Base-by-base conservation (phyloP, 2,329 filamentous ascomycete genomes). In the Xylogone sp. region DNA sequence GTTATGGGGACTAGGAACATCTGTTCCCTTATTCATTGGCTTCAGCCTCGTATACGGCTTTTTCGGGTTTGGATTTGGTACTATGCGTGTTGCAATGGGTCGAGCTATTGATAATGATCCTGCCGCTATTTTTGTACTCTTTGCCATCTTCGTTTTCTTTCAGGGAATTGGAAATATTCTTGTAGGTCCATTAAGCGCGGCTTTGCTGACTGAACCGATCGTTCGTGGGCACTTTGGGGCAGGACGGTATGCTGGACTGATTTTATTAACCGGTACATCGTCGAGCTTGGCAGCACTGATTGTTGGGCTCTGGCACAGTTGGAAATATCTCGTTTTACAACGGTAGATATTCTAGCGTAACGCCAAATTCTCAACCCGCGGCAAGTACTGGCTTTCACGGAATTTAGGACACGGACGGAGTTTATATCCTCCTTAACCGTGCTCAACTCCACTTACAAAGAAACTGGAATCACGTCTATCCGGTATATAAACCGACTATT, bases 41-140 rank as follows among this genome's bases (percentile, higher is more conserved):
- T 83, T 82, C 58, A 70, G 73, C 2, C 59, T 79, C 2, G 65
- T 73, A 0, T 83, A 77, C 59, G 80, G 79, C 3, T 81, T 82
- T 66, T 82, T 82, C 52, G 76, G 74, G 0, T 71, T 74, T 20
- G 76, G 75, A 0, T 81, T 76, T 54, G 75, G 69, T 24, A 70
- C 75, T 2, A 78, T 75, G 1, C 78, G 77, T 71, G 68, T 63
- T 3, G 63, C 67, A 21, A 69, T 70, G 65, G 63, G 64, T 8
- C 62, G 53, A 1, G 62, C 62, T 1, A 60, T 69, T 13, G 62
- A 55, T 42, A 55, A 62, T 42, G 65, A 67, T n/a, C 61, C 59
- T 1, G 58, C 59, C 10, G 56, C 62, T 8, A 55, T 61, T 3
- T 49, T 64, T 9, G 56, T 61, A 1, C 65, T 58, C 0, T 69